These are phyloP conservation scores for Pseudomonodictys pantanalensis DNA, from an alignment of 495 filamentous ascomycete species.

Conservation along the genomic window DNA sequence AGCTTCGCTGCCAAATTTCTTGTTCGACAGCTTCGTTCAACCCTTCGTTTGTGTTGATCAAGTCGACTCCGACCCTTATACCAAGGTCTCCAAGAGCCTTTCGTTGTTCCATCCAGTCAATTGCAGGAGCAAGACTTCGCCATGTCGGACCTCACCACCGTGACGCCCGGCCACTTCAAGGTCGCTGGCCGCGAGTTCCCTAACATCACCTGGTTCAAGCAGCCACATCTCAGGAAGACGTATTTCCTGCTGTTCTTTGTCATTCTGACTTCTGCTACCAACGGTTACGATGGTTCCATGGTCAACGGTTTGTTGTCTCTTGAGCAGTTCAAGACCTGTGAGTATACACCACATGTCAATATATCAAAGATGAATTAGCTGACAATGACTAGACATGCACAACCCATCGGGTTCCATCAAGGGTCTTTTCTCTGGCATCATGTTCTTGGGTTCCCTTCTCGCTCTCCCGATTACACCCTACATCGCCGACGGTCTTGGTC, in stretches of 20 bases:
- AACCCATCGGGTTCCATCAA: slow-evolving; percentile 53
- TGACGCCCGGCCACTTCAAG: slow-evolving; percentile 31
- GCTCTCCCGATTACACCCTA: slow-evolving; percentile 64
- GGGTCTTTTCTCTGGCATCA: slow-evolving; percentile 65
- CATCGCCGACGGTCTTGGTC: slow-evolving; percentile 60
- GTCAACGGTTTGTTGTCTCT: slow-evolving; percentile 47
- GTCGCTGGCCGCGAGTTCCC: slow-evolving; percentile 33
- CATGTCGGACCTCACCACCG: slow-evolving; percentile 5
- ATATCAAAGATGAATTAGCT: background rate
- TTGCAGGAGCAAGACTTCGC: slow-evolving; percentile 11
- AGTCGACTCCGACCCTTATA: background rate
- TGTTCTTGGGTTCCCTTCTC: slow-evolving; percentile 63
- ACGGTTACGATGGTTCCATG: slow-evolving; percentile 39
- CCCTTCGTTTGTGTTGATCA: slow-evolving; percentile 10
- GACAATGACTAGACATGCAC: slow-evolving; percentile 35
- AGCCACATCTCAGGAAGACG: slow-evolving; percentile 15
- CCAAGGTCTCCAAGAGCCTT: background rate
- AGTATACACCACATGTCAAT: background rate
- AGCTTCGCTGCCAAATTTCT: background rate
- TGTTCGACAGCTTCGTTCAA: background rate
- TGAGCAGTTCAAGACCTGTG: slow-evolving; percentile 40
- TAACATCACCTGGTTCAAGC: slow-evolving; percentile 20
- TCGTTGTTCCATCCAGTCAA: too few species aligned
- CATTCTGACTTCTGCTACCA: slow-evolving; percentile 29
- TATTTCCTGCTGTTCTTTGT: slow-evolving; percentile 31